Evolutionary conservation across 139 green algal species (phyloP), one percentile per base, ranked within the genome.

Genomic region (Deuterostichococcus epilithicus): DNA sequence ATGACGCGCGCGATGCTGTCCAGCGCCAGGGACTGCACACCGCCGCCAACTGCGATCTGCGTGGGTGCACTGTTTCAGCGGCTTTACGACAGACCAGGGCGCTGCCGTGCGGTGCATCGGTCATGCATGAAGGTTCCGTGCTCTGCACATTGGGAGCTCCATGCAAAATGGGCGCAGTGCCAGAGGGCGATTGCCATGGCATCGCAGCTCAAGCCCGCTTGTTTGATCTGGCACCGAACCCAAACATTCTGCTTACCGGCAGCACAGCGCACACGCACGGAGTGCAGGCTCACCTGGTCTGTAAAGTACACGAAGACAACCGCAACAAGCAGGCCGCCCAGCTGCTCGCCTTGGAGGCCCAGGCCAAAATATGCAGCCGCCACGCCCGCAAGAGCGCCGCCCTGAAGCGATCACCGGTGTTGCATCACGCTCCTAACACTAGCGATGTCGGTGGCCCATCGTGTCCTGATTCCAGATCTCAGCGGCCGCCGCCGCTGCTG

Each of bases 1-100:
- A 95, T 69, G 6, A 91, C 6, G 6, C 91, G 79, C 0, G 81
- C 93, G 2, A 81, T 80, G 1, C 74, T 87, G 80, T 98, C 94
- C 22, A 98, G 45, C 1, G 91, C 39, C 32, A 98, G 86, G 2
- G 87, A 86, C 74, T 95, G 88, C 13, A 92, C 72, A 0, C 90
- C 94, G 45, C 94, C 94, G 1, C 67, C 75, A 30, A 79, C 86
- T 8, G 68, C 86, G 26, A 90, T 45, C 70, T 86, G 81, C 52
- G 42, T 13, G 42, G 42, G 8, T 52, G 42, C 42, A 52, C 42
- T 52, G 42, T 13, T 52, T 13, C 8, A n/a, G n/a, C n/a, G n/a
- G n/a, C n/a, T n/a, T n/a, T n/a, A n/a, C n/a, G n/a, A n/a, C n/a
- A n/a, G n/a, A n/a, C n/a, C n/a, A n/a, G n/a, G n/a, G n/a, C n/a